Base-by-base conservation (phyloP, 1,139 yeast species). In the Taphrina communis region DNA sequence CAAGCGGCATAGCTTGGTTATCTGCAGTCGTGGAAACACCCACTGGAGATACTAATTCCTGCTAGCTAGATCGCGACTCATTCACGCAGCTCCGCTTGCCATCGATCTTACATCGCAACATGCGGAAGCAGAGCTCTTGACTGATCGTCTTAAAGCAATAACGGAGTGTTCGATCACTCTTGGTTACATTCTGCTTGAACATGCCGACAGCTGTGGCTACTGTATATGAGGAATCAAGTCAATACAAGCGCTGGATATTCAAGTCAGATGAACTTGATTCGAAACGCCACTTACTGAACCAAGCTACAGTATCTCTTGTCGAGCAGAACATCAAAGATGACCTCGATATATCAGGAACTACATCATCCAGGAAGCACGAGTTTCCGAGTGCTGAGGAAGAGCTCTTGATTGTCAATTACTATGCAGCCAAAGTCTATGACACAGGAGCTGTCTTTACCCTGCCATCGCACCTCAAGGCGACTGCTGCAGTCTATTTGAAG, bases 191-290 rank as follows among this genome's bases (percentile, higher is more conserved):
- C 31, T 25, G 31, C 2, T 25, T 25, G 31, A 25, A 2, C 31
- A 62, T 62, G 66, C 59, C 66, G 4, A 53, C 41, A n/a, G 66
- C 66, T 12, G 66, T 62, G 4, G 52, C 58, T 25, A 35, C 66
- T 5, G 66, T 94, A 60, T 94, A 90, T 77, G 83, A 98, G 68
- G 84, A 92, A 65, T 90, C 97, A 6, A 84, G 95, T 0, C 99
- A 94, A 79, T 94, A 83, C 76, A 82, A 88, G 68, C 71, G 86
- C 25, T 94, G 99, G 99, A 92, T 97, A 0, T 92, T 85, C 77
- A 86, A 92, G 0, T 75, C 76, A 31, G 85, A 84, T 2, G 83
- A 83, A 69, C 80, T 93, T n/a, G 78, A 76, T 2, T 80, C 81
- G 31, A 77, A 80, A 51, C 81, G 90, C 70, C 74, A 74, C 11